Evolutionary conservation across 176 grass and related monocot species (phyloP).

Genomic region (Pontederia paniculata): DNA sequence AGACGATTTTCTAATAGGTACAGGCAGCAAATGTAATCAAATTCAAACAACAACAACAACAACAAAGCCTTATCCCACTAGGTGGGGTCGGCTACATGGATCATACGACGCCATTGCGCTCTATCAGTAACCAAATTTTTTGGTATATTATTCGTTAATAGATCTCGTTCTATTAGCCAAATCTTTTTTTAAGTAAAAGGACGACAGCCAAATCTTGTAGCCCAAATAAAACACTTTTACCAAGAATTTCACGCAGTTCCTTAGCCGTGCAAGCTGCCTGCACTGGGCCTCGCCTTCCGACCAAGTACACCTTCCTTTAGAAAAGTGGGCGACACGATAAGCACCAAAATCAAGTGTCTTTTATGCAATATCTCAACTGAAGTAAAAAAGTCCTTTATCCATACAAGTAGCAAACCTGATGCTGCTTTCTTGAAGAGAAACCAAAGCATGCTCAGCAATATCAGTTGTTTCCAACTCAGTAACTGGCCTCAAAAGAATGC

Average conservation of each 20-base stretch:
- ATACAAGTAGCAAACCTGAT: slow-evolving; percentile 47
- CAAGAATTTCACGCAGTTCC: slow-evolving; percentile 81
- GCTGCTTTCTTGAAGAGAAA: slow-evolving; percentile 44
- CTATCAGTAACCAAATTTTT: too few species aligned
- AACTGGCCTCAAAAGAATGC: slow-evolving; percentile 60
- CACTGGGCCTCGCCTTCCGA: slow-evolving; percentile 73
- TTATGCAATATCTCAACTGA: background rate
- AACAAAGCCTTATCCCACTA: too few species aligned
- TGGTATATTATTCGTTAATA: too few species aligned
- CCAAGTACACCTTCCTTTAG: slow-evolving; percentile 69
- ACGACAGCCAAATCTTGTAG: too few species aligned
- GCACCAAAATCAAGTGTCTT: slow-evolving; percentile 5
- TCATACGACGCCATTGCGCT: too few species aligned
- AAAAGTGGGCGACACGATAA: background rate
- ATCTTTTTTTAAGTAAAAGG: too few species aligned
- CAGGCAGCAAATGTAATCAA: too few species aligned
- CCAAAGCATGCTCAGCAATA: slow-evolving; percentile 75
- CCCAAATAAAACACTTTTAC: slow-evolving; percentile 12
- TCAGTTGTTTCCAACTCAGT: slow-evolving; percentile 70
- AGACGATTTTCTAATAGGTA: too few species aligned
- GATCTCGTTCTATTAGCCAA: too few species aligned
- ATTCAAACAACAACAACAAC: too few species aligned
- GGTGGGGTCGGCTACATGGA: too few species aligned
- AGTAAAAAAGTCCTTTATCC: background rate
- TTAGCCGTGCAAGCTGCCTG: slow-evolving; percentile 92